Percentiles rank a stretch among this genome's conserved stretches.
Conservation (phyloP, 768 basidiomycete species). For the Dioszegia hungarica region DNA sequence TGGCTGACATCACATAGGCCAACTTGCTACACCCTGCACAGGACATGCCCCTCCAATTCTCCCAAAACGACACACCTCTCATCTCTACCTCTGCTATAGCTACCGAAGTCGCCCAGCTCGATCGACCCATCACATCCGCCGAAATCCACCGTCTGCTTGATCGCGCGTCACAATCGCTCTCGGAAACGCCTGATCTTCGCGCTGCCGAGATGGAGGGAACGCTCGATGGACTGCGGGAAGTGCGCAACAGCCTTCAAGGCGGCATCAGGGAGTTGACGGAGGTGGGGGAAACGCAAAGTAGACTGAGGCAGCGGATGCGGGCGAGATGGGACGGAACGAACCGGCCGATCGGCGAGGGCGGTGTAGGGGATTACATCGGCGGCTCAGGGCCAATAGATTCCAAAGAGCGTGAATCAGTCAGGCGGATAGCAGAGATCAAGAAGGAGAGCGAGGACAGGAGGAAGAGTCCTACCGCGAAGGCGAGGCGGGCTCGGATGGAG, state of each 20-base stretch:
- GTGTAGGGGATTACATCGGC: not conserved
- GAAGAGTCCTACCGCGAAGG: slow-evolving; percentile 66
- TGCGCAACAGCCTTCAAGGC: not conserved
- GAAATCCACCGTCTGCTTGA: slow-evolving; percentile 5
- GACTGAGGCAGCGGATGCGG: not conserved
- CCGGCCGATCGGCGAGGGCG: not conserved
- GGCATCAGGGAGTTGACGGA: not conserved
- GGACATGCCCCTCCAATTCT: not conserved
- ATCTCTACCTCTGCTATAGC: slow-evolving; percentile 3
- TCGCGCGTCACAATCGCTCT: not conserved
- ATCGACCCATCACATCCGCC: slow-evolving; percentile 3
- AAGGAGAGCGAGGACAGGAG: slow-evolving; percentile 60
- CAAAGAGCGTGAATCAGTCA: not conserved
- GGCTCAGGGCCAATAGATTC: not conserved
- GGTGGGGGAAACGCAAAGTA: not conserved
- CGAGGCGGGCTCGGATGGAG: slow-evolving; percentile 53
- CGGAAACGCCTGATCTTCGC: not conserved
- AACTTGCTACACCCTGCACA: not conserved
- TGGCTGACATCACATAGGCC: not conserved
- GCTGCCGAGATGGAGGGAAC: not conserved
- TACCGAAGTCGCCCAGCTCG: not conserved
- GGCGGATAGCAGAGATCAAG: slow-evolving; percentile 51
- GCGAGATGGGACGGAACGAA: not conserved
- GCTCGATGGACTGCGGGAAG: slow-evolving; percentile 1
- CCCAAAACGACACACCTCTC: not conserved